These are phyloP conservation scores for Teratosphaeria zuluensis DNA, from an alignment of 2,329 filamentous ascomycete species.

Conservation along the genomic window DNA sequence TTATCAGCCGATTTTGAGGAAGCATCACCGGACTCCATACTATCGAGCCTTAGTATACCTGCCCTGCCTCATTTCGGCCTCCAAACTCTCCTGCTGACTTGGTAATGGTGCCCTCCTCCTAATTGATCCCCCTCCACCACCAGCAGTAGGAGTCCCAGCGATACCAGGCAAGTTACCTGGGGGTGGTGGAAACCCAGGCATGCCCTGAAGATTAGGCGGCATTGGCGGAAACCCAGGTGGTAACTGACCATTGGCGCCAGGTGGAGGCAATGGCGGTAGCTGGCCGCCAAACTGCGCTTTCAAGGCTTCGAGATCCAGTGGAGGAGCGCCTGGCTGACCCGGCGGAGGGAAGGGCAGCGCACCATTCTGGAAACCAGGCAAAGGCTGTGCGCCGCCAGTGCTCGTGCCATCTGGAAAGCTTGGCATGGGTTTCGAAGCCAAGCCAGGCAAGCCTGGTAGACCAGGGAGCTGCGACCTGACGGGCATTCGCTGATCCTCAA, in stretches of 20 bases:
- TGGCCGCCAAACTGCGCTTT: slow-evolving; percentile 21
- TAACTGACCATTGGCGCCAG: slow-evolving; percentile 5
- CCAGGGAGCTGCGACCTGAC: slow-evolving; percentile 43
- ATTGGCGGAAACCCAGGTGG: slow-evolving; percentile 27
- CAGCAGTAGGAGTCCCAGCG: background rate
- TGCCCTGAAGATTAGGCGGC: slow-evolving; percentile 14
- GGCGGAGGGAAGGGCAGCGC: slow-evolving; percentile 16
- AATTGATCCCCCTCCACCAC: background rate
- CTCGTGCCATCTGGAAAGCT: slow-evolving; percentile 33
- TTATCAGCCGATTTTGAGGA: background rate
- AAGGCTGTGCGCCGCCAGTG: slow-evolving; percentile 30
- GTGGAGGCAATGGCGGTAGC: slow-evolving; percentile 20
- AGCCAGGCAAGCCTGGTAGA: slow-evolving; percentile 49
- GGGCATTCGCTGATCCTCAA: slow-evolving; percentile 82
- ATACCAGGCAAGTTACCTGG: slow-evolving; percentile 9
- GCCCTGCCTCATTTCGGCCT: slow-evolving; percentile 60
- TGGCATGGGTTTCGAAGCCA: slow-evolving; percentile 1
- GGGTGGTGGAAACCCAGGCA: slow-evolving; percentile 3
- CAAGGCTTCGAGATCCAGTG: slow-evolving; percentile 24
- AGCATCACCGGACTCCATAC: background rate
- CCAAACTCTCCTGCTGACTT: slow-evolving; percentile 73
- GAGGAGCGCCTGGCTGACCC: slow-evolving; percentile 13
- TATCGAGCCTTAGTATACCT: slow-evolving; percentile 37
- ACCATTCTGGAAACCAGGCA: slow-evolving; percentile 10
- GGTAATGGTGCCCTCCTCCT: slow-evolving; percentile 61